Evolutionary conservation across 176 grass and related monocot genomes (phyloP).

Genomic region (Metroxylon sagu): DNA sequence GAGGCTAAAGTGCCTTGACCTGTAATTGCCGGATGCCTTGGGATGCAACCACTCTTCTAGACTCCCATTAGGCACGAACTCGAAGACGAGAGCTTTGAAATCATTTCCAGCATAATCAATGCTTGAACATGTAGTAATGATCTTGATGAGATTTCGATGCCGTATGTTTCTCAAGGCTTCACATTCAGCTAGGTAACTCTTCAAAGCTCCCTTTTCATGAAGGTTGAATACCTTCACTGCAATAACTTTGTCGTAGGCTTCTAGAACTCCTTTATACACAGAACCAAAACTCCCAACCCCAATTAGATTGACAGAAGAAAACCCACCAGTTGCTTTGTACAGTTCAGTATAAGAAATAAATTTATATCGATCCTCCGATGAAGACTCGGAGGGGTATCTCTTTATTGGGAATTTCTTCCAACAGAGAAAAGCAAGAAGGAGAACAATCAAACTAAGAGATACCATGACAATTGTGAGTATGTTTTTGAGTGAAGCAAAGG

Average conservation of each 20-base stretch:
- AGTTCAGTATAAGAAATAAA: constrained; percentile 22
- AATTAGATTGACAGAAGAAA: constrained; percentile 33
- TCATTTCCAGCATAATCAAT: constrained; percentile 24
- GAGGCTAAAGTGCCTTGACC: neutral
- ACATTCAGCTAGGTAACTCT: constrained; percentile 49
- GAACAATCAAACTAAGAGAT: no score
- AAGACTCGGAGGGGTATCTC: no score
- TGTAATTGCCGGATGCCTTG: neutral
- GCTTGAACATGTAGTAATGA: constrained; percentile 39
- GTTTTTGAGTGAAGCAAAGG: neutral
- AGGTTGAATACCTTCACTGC: constrained; percentile 53
- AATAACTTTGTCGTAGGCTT: constrained; percentile 8
- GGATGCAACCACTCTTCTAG: constrained; percentile 49
- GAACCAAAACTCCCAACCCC: constrained; percentile 37
- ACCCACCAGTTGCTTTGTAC: constrained; percentile 23
- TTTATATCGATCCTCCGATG: no score
- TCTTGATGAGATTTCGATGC: constrained; percentile 44
- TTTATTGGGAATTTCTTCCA: no score
- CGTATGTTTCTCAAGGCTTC: constrained; percentile 31
- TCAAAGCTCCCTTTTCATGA: constrained; percentile 7
- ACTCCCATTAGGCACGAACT: constrained; percentile 44
- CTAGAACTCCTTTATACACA: constrained; percentile 36
- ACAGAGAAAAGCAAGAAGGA: no score
- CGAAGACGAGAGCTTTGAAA: constrained; percentile 50
- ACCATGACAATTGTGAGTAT: no score